Evolutionary conservation across 2,329 filamentous ascomycete genomes (phyloP).

Genomic region (Penicillium palitans): DNA sequence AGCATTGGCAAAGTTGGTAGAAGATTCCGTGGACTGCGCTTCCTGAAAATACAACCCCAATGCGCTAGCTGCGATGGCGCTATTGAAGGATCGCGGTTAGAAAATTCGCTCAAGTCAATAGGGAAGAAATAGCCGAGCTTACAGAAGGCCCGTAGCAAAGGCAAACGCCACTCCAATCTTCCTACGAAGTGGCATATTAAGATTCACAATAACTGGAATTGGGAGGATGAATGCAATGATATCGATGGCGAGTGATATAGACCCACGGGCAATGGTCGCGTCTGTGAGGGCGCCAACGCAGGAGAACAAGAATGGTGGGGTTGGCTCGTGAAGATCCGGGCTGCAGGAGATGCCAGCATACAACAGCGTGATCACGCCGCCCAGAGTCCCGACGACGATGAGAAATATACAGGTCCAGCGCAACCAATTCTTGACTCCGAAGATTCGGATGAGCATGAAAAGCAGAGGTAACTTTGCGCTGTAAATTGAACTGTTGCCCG

Average conservation of each 20-base stretch:
- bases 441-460: not conserved
- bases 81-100: not conserved
- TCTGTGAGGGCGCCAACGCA: not conserved
- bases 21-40: not conserved
- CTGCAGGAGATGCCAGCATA: not conserved
- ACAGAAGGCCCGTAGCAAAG: not conserved
- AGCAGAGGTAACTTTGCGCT: not conserved
- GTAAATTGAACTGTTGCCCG: not conserved
- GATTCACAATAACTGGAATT: not conserved
- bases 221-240: not conserved
- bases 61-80: not conserved
- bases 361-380: not conserved
- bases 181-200: not conserved
- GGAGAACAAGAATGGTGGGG: not conserved
- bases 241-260: not conserved
- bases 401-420: not conserved
- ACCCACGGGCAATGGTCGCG: not conserved
- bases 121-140: not conserved
- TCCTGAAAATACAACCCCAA: not conserved
- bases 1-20: not conserved
- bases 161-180: not conserved
- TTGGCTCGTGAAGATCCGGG: not conserved
- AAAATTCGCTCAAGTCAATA: not conserved
- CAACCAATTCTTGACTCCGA: not conserved
- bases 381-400: not conserved